phyloP scores from a whole-genome alignment of 192 early-diverging fungal genomes.

The Coemansia umbellata region DNA sequence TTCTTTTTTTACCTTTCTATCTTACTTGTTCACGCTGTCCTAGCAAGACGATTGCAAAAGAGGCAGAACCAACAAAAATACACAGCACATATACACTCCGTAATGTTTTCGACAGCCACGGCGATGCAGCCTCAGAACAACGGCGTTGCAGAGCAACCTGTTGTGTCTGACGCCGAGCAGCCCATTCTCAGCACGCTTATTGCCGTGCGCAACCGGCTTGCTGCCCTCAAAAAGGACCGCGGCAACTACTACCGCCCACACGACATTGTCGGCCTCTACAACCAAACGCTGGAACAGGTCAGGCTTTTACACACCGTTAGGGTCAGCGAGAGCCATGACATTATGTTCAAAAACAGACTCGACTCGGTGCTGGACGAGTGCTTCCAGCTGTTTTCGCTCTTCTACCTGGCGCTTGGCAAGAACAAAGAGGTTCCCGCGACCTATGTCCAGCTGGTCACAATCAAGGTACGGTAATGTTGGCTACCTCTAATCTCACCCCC shows the following conservation, averaged over 20 bases:
- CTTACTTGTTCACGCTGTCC: no score
- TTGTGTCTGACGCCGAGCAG: constrained; percentile 51
- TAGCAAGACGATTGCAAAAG: no score
- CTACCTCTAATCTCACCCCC: not conserved
- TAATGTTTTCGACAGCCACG: constrained; percentile 40
- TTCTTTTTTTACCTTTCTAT: no score
- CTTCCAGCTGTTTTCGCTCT: constrained; percentile 71
- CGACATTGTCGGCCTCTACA: constrained; percentile 59
- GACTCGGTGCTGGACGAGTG: constrained; percentile 73
- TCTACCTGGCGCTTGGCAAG: constrained; percentile 72
- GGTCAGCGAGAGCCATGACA: constrained; percentile 47
- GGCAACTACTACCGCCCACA: constrained; percentile 63
- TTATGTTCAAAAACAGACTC: constrained; percentile 56
- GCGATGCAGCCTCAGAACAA: constrained; percentile 1
- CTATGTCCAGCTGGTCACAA: constrained; percentile 71
- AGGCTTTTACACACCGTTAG: constrained; percentile 46
- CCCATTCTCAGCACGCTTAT: constrained; percentile 65
- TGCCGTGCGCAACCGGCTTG: constrained; percentile 65
- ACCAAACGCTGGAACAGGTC: constrained; percentile 56
- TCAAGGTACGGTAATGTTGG: constrained; percentile 49
- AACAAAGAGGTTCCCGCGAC: constrained; percentile 73
- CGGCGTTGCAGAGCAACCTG: constrained; percentile 7
- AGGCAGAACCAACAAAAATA: no score
- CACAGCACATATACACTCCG: no score
- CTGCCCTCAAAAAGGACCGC: constrained; percentile 71